Base-by-base conservation (phyloP, 495 filamentous ascomycete species). In the Platismatia glauca region DNA sequence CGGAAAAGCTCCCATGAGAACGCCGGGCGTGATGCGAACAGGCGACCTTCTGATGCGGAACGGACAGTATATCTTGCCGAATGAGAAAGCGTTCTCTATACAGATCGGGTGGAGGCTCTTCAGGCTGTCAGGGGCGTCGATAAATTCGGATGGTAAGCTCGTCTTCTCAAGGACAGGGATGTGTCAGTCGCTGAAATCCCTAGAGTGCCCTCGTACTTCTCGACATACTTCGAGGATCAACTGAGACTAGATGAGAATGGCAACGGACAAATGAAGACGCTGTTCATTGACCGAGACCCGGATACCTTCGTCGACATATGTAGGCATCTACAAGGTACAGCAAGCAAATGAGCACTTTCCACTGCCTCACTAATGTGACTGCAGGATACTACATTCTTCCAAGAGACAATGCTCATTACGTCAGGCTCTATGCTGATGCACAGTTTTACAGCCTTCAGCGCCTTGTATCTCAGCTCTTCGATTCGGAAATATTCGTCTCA, bases 171-270 rank as follows among this genome's bases (percentile, higher is more conserved):
- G 9, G 22, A 31, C 4, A 11, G 18, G 15, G 35, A 34, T 37
- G 24, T 18, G 38, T 27, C 46, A 52, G 33, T 68, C 66, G 66
- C 79, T 84, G 74, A 84, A 70, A 72, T 71, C 78, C 74, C 73
- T 78, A 81, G 78, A 97, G 93, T 92, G 75, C 93, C 93, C 68
- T 97, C 94, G 64, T 98, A 97, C 73, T 97, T 98, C 74, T 96
- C 94, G 27, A 87, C 88, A 65, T 97, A 91, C 76, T 98, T 98
- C 76, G 83, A 85, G 61, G 87, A 89, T 65, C 92, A 97, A 74
- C 71, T 98, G 22, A 81, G 81, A 57, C 80, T 82, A 55, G 77
- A 83, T 60, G 80, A 79, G n/a, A 74, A 80, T 63, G 81, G 81
- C 63, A 78, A 82, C 43, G 66, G 68, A 33, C 59, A 58, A 35